Evolutionary conservation across 306 rosid genomes (phyloP).

Genomic region (Crataegus laevigata): DNA sequence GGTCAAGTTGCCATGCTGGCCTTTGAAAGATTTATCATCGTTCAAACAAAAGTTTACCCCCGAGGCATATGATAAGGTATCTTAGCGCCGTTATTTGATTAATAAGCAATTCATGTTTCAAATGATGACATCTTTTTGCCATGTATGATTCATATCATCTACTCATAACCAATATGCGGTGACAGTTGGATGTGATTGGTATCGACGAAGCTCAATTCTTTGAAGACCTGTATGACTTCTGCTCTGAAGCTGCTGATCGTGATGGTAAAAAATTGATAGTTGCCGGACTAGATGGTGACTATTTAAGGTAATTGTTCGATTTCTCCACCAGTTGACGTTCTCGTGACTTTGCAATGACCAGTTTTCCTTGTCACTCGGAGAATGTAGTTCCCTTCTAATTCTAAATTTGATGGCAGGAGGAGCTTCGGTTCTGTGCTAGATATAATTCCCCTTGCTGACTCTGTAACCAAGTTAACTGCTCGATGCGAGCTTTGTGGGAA

Average conservation of each 20-base stretch:
- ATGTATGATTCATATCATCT: slow-evolving; percentile 2
- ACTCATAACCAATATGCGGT: slow-evolving; percentile 18
- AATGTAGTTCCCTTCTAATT: background rate
- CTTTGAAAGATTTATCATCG: slow-evolving; percentile 55
- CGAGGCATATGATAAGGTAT: slow-evolving; percentile 68
- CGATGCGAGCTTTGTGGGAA: slow-evolving; percentile 39
- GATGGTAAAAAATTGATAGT: slow-evolving; percentile 47
- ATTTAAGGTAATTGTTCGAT: slow-evolving; percentile 25
- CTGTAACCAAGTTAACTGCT: slow-evolving; percentile 38
- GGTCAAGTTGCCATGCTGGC: slow-evolving; percentile 70
- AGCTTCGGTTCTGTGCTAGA: slow-evolving; percentile 68
- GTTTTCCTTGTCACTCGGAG: background rate
- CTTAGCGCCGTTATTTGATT: background rate
- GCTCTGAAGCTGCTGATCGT: slow-evolving; percentile 42
- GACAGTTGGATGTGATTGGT: slow-evolving; percentile 45
- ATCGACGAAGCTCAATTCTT: slow-evolving; percentile 52
- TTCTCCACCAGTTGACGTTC: background rate
- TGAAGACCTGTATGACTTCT: slow-evolving; percentile 41
- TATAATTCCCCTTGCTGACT: slow-evolving; percentile 44
- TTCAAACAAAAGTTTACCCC: slow-evolving; percentile 66
- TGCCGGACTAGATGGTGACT: slow-evolving; percentile 47
- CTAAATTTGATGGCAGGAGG: slow-evolving; percentile 47
- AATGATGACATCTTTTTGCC: background rate
- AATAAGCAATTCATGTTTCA: background rate
- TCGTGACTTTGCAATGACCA: background rate